Conservation (phyloP, 768 basidiomycete genomes). For the Lactifluus volemus region DNA sequence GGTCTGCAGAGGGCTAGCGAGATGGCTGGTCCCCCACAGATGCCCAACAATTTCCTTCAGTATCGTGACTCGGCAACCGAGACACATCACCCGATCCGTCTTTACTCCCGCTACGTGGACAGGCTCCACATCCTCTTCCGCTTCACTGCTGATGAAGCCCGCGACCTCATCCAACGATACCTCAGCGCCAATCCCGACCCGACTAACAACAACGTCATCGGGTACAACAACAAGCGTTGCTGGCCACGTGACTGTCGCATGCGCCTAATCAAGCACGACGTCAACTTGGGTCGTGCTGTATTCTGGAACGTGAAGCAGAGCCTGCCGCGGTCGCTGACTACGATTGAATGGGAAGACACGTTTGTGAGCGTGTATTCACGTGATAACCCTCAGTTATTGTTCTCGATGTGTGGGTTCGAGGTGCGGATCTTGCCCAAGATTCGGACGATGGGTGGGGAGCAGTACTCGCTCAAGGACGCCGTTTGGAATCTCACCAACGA, state of each 20-base stretch:
- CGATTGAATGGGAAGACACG: constrained; percentile 99
- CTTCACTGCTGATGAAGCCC: constrained; percentile 93
- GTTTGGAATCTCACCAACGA: constrained; percentile 98
- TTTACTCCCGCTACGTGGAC: constrained; percentile 97
- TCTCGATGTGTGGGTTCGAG: constrained; percentile 99
- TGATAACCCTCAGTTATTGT: constrained; percentile 94
- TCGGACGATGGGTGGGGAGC: constrained; percentile 90
- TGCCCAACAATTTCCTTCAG: constrained; percentile 98
- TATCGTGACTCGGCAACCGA: constrained; percentile 93
- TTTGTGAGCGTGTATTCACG: constrained; percentile 96
- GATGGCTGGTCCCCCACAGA: constrained; percentile 96
- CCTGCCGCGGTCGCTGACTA: constrained; percentile 88
- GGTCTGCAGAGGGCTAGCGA: constrained; percentile 98
- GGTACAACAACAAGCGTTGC: constrained; percentile 98
- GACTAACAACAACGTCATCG: constrained; percentile 97
- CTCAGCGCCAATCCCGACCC: constrained; percentile 97
- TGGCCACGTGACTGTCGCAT: constrained; percentile 99
- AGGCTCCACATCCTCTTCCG: constrained; percentile 93
- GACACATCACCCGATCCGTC: constrained; percentile 93
- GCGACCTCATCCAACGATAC: constrained; percentile 97
- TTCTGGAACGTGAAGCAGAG: constrained; percentile 99
- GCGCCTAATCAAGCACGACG: constrained; percentile 98
- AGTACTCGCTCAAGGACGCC: constrained; percentile 92
- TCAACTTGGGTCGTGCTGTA: constrained; percentile 94
- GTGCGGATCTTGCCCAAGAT: constrained; percentile 96